Evolutionary conservation across 441 rosid species (phyloP).

Genomic region (Corymbia calophylla): DNA sequence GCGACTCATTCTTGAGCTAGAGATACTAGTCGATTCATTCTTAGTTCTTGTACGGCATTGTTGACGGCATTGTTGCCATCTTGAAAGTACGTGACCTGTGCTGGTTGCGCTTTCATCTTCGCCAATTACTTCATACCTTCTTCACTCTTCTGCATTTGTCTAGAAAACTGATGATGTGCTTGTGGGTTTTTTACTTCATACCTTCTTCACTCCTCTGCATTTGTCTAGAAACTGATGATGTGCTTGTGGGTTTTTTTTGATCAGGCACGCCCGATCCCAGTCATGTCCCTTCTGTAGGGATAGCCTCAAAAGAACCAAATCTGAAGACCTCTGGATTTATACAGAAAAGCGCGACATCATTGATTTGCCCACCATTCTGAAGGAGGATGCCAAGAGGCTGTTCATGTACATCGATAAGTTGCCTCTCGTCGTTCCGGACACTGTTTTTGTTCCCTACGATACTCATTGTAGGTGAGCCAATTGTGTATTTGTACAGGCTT

Average conservation of each 20-base stretch:
- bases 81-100: not conserved
- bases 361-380: constrained; percentile 1
- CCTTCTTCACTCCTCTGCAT: not conserved
- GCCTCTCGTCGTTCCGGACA: not conserved
- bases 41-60: not conserved
- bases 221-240: not conserved
- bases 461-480: not conserved
- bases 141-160: not conserved
- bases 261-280: not conserved
- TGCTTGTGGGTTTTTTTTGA: not conserved
- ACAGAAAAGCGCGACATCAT: not conserved
- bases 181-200: not conserved
- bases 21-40: not conserved
- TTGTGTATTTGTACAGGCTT: not conserved
- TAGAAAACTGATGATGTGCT: not conserved
- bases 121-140: not conserved
- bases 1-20: not conserved
- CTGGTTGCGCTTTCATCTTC: not conserved
- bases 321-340: constrained; percentile 3
- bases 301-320: not conserved
- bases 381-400: constrained; percentile 3
- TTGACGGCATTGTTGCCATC: not conserved
- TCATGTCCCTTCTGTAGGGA: constrained; percentile 14
- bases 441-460: not conserved
- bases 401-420: constrained; percentile 5